Conservation (phyloP, 2,329 filamentous ascomycete species). For the Diaporthe citriasiana region DNA sequence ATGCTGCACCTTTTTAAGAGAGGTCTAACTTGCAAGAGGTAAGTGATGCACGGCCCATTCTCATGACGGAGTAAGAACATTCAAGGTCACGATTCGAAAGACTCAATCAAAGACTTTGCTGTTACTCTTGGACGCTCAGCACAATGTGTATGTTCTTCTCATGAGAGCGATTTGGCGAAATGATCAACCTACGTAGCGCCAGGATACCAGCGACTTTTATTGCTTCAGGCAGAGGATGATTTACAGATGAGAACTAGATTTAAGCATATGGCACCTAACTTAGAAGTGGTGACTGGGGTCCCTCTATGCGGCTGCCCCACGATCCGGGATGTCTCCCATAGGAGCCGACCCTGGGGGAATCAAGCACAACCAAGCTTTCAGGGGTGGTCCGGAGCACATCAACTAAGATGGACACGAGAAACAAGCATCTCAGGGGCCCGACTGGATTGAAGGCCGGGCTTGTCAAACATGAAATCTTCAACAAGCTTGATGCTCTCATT, state of each 20-base stretch:
- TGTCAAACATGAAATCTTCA: background rate
- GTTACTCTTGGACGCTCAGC: background rate
- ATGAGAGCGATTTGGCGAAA: background rate
- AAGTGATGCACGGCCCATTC: background rate
- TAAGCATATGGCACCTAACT: conserved; percentile 16
- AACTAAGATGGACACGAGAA: conserved; percentile 21
- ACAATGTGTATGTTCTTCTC: no score
- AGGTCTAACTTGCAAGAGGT: background rate
- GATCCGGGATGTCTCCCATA: conserved; percentile 6
- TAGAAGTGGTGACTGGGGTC: conserved; percentile 2
- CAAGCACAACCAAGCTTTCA: conserved; percentile 23
- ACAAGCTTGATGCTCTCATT: background rate
- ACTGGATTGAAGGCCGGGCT: background rate
- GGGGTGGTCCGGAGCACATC: conserved; percentile 21
- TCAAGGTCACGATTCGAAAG: background rate
- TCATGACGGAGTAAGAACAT: background rate
- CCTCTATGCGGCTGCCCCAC: conserved; percentile 2
- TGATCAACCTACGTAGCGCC: background rate
- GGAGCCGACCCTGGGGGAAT: conserved; percentile 9
- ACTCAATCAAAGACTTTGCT: background rate
- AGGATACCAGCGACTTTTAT: background rate
- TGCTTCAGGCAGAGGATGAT: background rate
- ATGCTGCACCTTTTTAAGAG: background rate
- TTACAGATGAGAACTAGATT: conserved; percentile 6
- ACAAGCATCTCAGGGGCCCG: conserved; percentile 5